Evolutionary conservation across 352 stramenopile genomes (phyloP).

Genomic region (Phytopythium chamaehyphon): DNA sequence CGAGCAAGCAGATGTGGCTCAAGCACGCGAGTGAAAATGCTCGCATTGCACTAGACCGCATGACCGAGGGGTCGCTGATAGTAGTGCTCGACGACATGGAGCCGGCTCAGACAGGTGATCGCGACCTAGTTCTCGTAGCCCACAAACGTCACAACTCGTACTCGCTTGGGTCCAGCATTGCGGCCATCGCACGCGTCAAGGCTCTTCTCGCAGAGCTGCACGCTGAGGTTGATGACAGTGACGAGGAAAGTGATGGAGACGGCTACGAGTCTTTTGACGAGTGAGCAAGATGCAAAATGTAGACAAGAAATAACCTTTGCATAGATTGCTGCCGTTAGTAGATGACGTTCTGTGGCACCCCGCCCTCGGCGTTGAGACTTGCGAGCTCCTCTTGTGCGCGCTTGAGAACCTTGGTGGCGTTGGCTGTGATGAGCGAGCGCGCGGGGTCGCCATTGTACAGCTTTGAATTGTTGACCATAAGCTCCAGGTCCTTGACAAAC

Average conservation of each 20-base stretch:
- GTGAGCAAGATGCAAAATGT: constrained; percentile 20
- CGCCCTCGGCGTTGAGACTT: constrained; percentile 51
- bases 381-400: constrained; percentile 72
- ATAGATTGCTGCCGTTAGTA: background rate
- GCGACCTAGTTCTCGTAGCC: constrained; percentile 44
- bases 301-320: background rate
- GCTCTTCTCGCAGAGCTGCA: constrained; percentile 69
- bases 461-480: constrained; percentile 85
- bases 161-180: constrained; percentile 57
- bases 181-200: constrained; percentile 66
- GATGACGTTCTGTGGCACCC: constrained; percentile 15
- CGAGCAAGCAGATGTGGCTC: constrained; percentile 70
- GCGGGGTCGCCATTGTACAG: constrained; percentile 74
- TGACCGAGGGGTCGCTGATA: constrained; percentile 56
- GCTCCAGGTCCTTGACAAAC: constrained; percentile 83
- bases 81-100: constrained; percentile 81
- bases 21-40: constrained; percentile 65
- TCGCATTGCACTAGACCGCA: constrained; percentile 37
- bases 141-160: constrained; percentile 76
- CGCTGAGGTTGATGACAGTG: constrained; percentile 17
- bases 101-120: constrained; percentile 66
- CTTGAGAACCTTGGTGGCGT: constrained; percentile 73
- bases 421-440: constrained; percentile 69
- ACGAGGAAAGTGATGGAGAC: constrained; percentile 55
- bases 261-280: constrained; percentile 79